Evolutionary conservation across 257 asterid species (phyloP), one percentile per base, ranked within the genome.

Genomic region (Henckelia pumila): DNA sequence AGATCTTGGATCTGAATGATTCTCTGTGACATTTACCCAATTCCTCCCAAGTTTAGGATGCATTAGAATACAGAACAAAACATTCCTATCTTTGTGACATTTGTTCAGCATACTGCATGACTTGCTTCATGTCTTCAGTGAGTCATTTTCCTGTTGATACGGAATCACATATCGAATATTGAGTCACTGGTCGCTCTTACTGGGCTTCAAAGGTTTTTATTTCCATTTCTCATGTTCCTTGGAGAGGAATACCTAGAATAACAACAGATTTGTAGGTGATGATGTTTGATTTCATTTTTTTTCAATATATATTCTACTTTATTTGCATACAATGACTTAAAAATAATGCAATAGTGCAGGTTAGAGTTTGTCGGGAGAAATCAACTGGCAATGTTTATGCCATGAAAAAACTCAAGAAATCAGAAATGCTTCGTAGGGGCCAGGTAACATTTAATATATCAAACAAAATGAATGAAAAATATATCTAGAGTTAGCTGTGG

Each of bases 361-460:
- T 93, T 71, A 88, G 97, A 73, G 73, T 93, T 59, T 93, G 98
- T 75, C 76, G 88, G 73, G 98, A 93, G 84, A 93, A 90, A 83
- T 76, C 95, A 63, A 89, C 95, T 58, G 71, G 89, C 67, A 89
- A 92, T 81, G 97, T 92, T 37, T 92, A 86, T 37, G 98, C 98
- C 77, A 92, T 92, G 98, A 92, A 92, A 78, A 92, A 92, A 81
- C 97, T 92, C 61, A 92, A 89, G 87, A 92, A 92, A 75, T 89
- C 98, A 5, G 98, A 93, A 82, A 93, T 93, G 98, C 96, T 93
- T 64, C 97, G 98, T 40, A 81, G 98, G 79, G 98, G 98, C 70
- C 98, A 93, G 98, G 98, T 93, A 72, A 59, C 56, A 65, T 53
- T 22, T 20, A 25, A 67, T 77, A n/a, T 59, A 28, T 63, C 21